Base-by-base conservation (phyloP, 2,329 filamentous ascomycete genomes). In the Fusarium hainanense region DNA sequence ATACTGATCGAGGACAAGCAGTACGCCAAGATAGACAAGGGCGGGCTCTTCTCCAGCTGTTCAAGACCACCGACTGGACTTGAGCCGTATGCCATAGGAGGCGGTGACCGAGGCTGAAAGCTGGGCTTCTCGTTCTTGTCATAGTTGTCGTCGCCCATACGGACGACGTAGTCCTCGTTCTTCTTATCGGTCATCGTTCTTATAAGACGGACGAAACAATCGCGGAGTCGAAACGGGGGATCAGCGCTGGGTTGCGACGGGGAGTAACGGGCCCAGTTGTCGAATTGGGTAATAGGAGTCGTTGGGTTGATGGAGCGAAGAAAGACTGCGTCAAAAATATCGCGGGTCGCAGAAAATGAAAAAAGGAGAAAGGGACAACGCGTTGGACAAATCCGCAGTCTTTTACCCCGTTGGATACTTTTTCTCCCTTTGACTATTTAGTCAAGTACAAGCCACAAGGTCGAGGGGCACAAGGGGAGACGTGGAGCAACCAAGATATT, bases 1-100 rank as follows among this genome's bases (percentile, higher is more conserved):
- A 99, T 99, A 80, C 95, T 88, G 78, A 99, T 99, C n/a, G 94
- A 98, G 55, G 95, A 93, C 76, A 92, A 85, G 82, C 96, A 99
- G 85, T 99, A 99, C 50, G 93, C 89, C 71, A 97, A 78, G 75
- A 99, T 92, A 23, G 95, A 94, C 49, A 96, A 79, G 47, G 88
- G 84, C 18, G 94, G 93, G 80, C 89, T 96, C 82, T 94, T 93
- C 75, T 90, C 87, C 68, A 93, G 79, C 74, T 84, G 82, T 40
- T 67, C 69, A 20, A 76, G 55, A 23, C 56, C 46, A 16, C 44
- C 40, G 43, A 52, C 51, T n/a, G 48, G 44, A 37, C 40, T 50
- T 40, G 70, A 71, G 41, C 68, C 69, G n/a, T 71, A 68, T 27
- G 56, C 59, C 57, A 48, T 66, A 21, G 64, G 65, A 42, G 58